Evolutionary conservation across 2,329 filamentous ascomycete species (phyloP).

Genomic region (Penicillium brevicompactum): DNA sequence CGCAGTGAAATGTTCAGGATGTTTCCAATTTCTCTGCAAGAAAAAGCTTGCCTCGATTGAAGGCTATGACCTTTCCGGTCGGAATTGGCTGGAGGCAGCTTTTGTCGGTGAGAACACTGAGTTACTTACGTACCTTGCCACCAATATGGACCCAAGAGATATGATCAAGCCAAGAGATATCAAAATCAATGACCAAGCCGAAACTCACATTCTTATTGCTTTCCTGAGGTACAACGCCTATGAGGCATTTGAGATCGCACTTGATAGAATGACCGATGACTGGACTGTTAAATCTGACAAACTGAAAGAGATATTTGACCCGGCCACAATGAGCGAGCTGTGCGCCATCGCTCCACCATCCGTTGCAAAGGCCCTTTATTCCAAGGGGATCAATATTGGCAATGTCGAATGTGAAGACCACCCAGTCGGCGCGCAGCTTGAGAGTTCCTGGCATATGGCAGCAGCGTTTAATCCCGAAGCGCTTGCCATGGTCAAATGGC

Average conservation of each 20-base stretch:
- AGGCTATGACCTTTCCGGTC: constrained; percentile 4
- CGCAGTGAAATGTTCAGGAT: background rate
- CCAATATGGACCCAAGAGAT: background rate
- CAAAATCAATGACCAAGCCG: background rate
- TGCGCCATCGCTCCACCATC: background rate
- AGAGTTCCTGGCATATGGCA: constrained; percentile 9
- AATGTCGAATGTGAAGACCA: constrained; percentile 4
- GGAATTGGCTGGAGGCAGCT: constrained; percentile 5
- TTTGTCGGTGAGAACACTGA: constrained; percentile 1
- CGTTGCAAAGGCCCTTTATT: background rate
- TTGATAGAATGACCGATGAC: background rate
- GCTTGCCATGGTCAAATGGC: background rate
- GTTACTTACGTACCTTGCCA: background rate
- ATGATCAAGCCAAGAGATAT: constrained; percentile 1
- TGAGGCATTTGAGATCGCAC: background rate
- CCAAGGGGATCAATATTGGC: constrained; percentile 5
- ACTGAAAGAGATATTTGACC: constrained; percentile 1
- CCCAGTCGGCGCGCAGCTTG: constrained; percentile 3
- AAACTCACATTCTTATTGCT: constrained; percentile 2
- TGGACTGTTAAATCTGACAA: background rate
- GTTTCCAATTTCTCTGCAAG: background rate
- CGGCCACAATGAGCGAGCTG: constrained; percentile 3
- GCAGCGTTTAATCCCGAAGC: constrained; percentile 6
- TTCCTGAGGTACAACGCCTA: background rate
- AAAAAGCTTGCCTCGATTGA: background rate